Base-by-base conservation (phyloP, 1,139 yeast genomes). In the Magnusiomyces sp. region DNA sequence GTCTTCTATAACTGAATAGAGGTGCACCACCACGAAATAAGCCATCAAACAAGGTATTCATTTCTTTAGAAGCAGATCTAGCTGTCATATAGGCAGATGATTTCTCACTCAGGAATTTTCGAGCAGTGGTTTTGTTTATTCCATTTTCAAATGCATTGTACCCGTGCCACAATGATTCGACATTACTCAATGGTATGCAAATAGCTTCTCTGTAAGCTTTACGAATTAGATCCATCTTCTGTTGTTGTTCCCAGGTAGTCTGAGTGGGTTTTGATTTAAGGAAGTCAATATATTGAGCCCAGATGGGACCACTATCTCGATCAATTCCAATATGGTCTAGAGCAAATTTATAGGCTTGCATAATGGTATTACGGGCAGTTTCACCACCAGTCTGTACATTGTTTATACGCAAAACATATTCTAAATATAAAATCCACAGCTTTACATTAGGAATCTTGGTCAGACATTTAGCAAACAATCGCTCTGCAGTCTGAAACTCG, bases 51-150 rank as follows among this genome's bases (percentile, higher is more conserved):
- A 81, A 57, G 59, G 76, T 75, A 42, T 70, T 74, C 76, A 89
- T 79, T 62, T 88, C 95, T 40, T 79, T 80, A 54, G 80, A 78
- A 70, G 87, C 74, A 0, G 95, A 79, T 57, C 97, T 74, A 0
- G 96, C 94, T 54, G 79, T 80, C 96, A 90, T 87, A 63, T 89
- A 92, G n/a, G 80, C 83, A 2, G 88, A 81, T 14, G 95, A 83
- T 55, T 80, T 76, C 59, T 90, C 97, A 40, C 86, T 82, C 51
- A 90, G 81, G 62, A 84, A 83, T 64, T 88, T 88, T 60, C 95
- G 79, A 2, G 97, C 94, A 5, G 94, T 85, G 27, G 82, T 71
- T 32, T 84, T 74, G 62, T 83, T 85, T 19, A 83, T 69, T 45
- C 80, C 83, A 58, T 81, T 85, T 65, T 92, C 97, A 81, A 95